Evolutionary conservation across 306 rosid genomes (phyloP), one percentile per base, ranked within the genome.

Genomic region (Lathyrus oleraceus): DNA sequence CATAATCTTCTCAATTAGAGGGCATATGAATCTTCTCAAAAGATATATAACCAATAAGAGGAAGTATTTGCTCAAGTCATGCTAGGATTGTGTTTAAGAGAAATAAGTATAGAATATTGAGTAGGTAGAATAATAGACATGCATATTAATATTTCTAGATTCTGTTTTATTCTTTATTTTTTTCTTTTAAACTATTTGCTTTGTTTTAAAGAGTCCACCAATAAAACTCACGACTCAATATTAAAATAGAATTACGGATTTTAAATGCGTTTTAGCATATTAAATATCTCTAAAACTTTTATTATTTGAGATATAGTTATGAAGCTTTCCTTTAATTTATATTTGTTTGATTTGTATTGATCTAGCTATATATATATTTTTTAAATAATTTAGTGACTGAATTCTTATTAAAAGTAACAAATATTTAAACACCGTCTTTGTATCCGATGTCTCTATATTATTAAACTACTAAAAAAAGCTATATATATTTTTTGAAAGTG

Each of bases 11-110:
- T 77, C 44, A 65, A 72, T 72, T 9, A 67, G 81, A 79, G 61
- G 70, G 79, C 81, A 84, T 56, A 3, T 38, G 82, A 81, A 79
- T 90, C 88, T 84, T 86, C 65, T 13, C 2, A 65, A 75, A 79
- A 87, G 96, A 90, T 90, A 82, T 52, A 84, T 15, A 2, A 15
- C 82, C 87, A 84, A 62, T 85, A 82, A 60, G 61, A 36, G 76
- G 75, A 27, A 82, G 52, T 68, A 54, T 73, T 67, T 74, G 64
- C 48, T 48, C 16, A 79, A 72, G 69, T 80, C 53, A 77, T 54
- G 83, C 78, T 54, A 70, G 64, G 78, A 81, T 79, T 76, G 75
- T 78, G 87, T 77, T 77, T 54, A 78, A 72, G 72, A 76, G 78
- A 78, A 44, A 82, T 58, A 66, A 58, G 65, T 17, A 7, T 67